Evolutionary conservation across 768 basidiomycete species (phyloP).

Genomic region (Suillus occidentalis): DNA sequence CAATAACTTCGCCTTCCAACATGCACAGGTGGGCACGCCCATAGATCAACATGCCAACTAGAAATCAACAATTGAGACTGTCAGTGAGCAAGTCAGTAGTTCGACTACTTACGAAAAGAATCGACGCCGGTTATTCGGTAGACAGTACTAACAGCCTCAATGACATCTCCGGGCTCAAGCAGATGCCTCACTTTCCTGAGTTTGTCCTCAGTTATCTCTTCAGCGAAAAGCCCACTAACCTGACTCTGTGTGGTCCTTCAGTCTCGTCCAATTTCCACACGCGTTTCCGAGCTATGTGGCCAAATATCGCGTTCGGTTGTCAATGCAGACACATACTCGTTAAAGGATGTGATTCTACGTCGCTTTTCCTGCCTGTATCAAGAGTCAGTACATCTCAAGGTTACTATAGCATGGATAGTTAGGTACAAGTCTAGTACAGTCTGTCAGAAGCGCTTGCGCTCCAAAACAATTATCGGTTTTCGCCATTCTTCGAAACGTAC

Average conservation of each 20-base stretch:
- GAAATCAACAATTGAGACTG: neutral
- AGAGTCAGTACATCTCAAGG: neutral
- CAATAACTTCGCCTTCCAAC: slow-evolving; percentile 88
- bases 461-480: slow-evolving; percentile 62
- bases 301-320: slow-evolving; percentile 83
- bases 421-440: slow-evolving; percentile 67
- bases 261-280: slow-evolving; percentile 88
- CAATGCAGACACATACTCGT: slow-evolving; percentile 60
- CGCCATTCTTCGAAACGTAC: slow-evolving; percentile 72
- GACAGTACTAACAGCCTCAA: slow-evolving; percentile 84
- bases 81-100: neutral
- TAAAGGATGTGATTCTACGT: slow-evolving; percentile 60
- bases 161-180: slow-evolving; percentile 85
- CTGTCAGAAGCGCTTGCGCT: slow-evolving; percentile 72
- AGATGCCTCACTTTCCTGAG: slow-evolving; percentile 85
- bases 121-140: slow-evolving; percentile 89
- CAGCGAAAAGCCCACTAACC: slow-evolving; percentile 58
- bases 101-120: slow-evolving; percentile 69
- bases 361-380: slow-evolving; percentile 68
- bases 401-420: neutral
- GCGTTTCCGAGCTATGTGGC: slow-evolving; percentile 52
- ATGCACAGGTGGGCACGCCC: slow-evolving; percentile 87
- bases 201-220: slow-evolving; percentile 86
- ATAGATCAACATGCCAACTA: slow-evolving; percentile 83
- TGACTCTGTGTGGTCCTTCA: slow-evolving; percentile 84